A percentile compares a stretch with the other conserved stretches of the same genome.
Evolutionary conservation across 148 eudicot species (phyloP).

Genomic region (Silene uniflora): DNA sequence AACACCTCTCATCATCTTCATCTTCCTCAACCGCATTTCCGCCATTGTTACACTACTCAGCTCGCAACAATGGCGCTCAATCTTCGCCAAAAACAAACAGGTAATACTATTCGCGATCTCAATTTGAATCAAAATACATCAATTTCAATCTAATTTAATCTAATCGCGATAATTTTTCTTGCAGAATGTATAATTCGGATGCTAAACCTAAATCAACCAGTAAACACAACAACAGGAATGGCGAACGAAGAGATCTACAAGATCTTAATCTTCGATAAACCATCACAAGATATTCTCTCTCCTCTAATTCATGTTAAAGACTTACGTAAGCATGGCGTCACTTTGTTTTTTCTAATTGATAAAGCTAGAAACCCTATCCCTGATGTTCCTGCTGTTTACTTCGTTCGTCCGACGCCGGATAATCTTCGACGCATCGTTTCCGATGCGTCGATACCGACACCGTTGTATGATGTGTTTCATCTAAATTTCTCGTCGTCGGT

Average conservation of each 20-base stretch:
- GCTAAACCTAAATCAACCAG: slow-evolving; percentile 90
- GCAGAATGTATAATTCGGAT: slow-evolving; percentile 85
- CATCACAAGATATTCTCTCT: slow-evolving; percentile 79
- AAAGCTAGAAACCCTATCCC: slow-evolving; percentile 80
- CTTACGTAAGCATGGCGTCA: slow-evolving; percentile 89
- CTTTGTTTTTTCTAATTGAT: slow-evolving; percentile 81
- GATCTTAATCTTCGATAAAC: slow-evolving; percentile 85
- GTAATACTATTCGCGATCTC: too few species aligned
- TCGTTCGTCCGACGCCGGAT: slow-evolving; percentile 50
- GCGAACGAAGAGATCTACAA: slow-evolving; percentile 91
- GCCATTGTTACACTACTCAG: not conserved
- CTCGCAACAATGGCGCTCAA: slow-evolving; percentile 62
- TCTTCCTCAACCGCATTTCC: not conserved
- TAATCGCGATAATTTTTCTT: slow-evolving; percentile 8
- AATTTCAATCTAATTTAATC: not conserved
- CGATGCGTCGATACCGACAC: slow-evolving; percentile 46
- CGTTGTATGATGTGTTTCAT: slow-evolving; percentile 74
- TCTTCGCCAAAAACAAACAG: slow-evolving; percentile 85
- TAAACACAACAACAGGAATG: slow-evolving; percentile 51
- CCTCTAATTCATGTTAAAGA: slow-evolving; percentile 94
- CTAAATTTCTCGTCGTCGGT: slow-evolving; percentile 84
- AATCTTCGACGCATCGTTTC: slow-evolving; percentile 60
- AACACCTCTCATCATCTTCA: not conserved
- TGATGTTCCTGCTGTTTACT: slow-evolving; percentile 93
- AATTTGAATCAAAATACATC: too few species aligned